Evolutionary conservation across 345 rosid species (phyloP), one percentile per base, ranked within the genome.

Genomic region (Syzygium aqueum): DNA sequence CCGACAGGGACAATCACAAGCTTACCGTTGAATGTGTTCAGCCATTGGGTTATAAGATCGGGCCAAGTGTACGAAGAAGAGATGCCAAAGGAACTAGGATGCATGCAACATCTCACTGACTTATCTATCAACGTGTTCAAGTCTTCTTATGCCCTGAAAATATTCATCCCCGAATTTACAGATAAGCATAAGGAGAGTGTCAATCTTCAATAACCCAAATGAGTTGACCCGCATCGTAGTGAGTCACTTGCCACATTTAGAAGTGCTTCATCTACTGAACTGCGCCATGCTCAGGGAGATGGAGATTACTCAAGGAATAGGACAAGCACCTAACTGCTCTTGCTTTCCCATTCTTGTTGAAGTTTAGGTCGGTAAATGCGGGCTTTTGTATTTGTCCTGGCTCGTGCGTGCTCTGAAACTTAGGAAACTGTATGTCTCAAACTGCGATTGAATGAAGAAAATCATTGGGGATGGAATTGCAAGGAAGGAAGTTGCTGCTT

Each of bases 341-440:
- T 65, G 73, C 37, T 63, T n/a, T 8, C 37, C 73, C 0, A n/a
- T 0, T n/a, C 73, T n/a, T 19, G 0, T 61, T n/a, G 0, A 0
- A 0, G 37, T n/a, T n/a, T 0, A 0, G 0, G 3, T 61, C 30
- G 0, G 0, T 3, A 0, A 0, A 2, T n/a, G 17, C 2, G 1
- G 73, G 5, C 2, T 61, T n/a, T 63, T 27, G 4, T 17, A 63
- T 9, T 63, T 63, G 73, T 63, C 37, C 0, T 63, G 19, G 73
- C 73, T 63, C 10, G 0, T 14, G 73, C 19, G n/a, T 2, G 73
- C 73, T 63, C 37, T 8, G 0, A 63, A 63, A 2, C 73, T 63
- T 19, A 4, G 0, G 7, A 3, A 0, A 0, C 28, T 61, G 37
- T 0, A 0, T 0, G 33, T 61, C 37, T 0, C 0, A 0, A 1